Evolutionary conservation across 2,329 filamentous ascomycete genomes (phyloP), one percentile per base, ranked within the genome.

Genomic region (Trichoderma sp.): DNA sequence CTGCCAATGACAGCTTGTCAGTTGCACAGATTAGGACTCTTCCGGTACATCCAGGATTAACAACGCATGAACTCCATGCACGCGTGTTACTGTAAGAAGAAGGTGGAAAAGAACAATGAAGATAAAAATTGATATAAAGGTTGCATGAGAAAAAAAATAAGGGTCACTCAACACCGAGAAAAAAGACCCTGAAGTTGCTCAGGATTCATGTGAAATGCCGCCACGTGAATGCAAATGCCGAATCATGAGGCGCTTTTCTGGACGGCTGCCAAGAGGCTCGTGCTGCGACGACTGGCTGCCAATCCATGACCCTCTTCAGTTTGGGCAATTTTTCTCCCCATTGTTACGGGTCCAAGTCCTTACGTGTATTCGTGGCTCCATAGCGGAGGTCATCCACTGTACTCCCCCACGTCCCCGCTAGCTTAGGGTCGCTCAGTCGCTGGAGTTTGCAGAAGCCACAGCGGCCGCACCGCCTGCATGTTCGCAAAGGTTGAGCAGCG

Each of bases 211-310:
- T 63, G 18, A 63, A 63, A 0, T 63, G 29, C n/a, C 21, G 62
- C 62, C 71, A 73, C 71, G 71, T 64, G 60, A 53, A 65, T 21
- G 38, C 60, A 53, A 38, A 45, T 38, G 29, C 71, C 71, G 60
- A 65, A 73, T 73, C 71, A 56, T 65, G 60, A 65, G 71, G 60
- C 29, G n/a, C 41, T 38, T 27, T n/a, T 21, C n/a, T 18, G n/a
- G 31, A 24, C 33, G 33, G 27, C 67, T n/a, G 24, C 67, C 67
- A 71, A 63, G 38, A 9, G 29, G 14, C 71, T 38, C 71, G 71
- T 56, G 71, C 71, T 50, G 41, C 60, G 21, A 73, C 38, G 41
- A 73, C 59, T 56, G 60, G 69, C 31, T 50, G 41, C 59, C 29
- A 33, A 33, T 62, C 29, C 8, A 18, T 33, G 29, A 31, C 29